Evolutionary conservation across 129 eudicot genomes (phyloP), one percentile per base, ranked within the genome.

Genomic region (Lactuca sativa): DNA sequence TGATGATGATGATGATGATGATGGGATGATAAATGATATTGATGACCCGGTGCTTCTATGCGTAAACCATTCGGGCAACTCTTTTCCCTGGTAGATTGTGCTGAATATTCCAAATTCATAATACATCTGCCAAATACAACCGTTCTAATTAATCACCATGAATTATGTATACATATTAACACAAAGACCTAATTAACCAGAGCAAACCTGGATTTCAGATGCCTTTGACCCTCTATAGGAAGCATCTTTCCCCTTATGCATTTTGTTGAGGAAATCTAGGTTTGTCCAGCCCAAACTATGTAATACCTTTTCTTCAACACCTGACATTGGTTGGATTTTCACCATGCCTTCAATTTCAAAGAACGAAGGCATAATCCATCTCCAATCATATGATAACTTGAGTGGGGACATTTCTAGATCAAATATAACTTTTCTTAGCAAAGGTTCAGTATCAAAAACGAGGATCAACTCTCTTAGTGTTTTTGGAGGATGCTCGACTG

Each of bases 101-200:
- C 74, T 70, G 21, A 70, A 70, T 57, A 70, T 70, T 55, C 74
- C 66, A 70, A 40, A 57, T 11, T 69, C 64, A 15, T 17, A 56
- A 43, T 4, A 4, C 59, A 66, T 47, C 71, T 66, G 59, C 48
- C 30, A 49, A 66, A 12, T 21, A 66, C n/a, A 66, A 33, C 21
- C 36, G 1, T 2, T 2, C 36, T 61, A 36, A 21, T n/a, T 40
- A 40, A 40, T 40, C 44, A 40, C 44, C 44, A 40, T 7, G 7
- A 40, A 6, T 40, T 40, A 40, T 7, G 1, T 40, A 5, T 7
- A 40, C 44, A 40, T 40, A 25, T 61, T 21, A 11, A 4, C 2
- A 1, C 25, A 1, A 14, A 32, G 15, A 9, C 32, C 3, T 30
- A 58, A 4, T 3, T 14, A 37, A 14, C 43, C 0, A 10, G 4